phyloP scores from a whole-genome alignment of 257 asterid species.

The Ballota nigra region DNA sequence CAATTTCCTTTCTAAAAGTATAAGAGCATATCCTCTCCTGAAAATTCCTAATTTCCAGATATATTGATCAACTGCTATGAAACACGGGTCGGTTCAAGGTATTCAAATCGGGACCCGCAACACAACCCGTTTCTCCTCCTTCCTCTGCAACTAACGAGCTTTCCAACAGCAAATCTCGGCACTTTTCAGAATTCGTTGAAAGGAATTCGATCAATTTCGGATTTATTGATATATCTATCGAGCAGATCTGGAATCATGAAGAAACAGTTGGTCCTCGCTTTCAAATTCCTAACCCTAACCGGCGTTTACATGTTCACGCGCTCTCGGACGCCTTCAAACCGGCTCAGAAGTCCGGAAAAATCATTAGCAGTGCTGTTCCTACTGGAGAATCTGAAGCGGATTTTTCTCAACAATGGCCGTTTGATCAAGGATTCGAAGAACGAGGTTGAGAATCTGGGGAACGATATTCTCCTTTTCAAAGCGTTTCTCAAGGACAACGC shows the following conservation, averaged over 20 bases:
- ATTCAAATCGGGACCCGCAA: no score
- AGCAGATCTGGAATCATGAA: conserved; percentile 22
- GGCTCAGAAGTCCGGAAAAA: conserved; percentile 22
- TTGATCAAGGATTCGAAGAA: conserved; percentile 32
- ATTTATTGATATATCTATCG: not conserved
- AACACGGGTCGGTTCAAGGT: no score
- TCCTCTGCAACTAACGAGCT: no score
- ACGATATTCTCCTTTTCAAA: conserved; percentile 38
- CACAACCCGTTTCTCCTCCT: no score
- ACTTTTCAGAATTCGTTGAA: not conserved
- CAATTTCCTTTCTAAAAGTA: no score
- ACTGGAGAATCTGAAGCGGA: conserved; percentile 37
- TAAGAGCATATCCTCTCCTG: no score
- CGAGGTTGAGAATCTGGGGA: conserved; percentile 36
- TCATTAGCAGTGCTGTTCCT: conserved; percentile 36
- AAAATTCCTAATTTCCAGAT: no score
- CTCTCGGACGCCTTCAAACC: conserved; percentile 33
- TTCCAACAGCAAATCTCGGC: not conserved
- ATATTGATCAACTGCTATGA: no score
- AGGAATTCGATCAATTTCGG: not conserved
- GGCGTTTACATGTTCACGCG: conserved; percentile 43
- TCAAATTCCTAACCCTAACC: conserved; percentile 33
- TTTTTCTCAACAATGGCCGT: conserved; percentile 22
- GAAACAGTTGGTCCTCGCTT: conserved; percentile 32
- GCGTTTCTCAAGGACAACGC: conserved; percentile 41